These are phyloP conservation scores for Trichoderma semiorbis DNA, from an alignment of 2,329 filamentous ascomycete genomes.

Conservation along the genomic window DNA sequence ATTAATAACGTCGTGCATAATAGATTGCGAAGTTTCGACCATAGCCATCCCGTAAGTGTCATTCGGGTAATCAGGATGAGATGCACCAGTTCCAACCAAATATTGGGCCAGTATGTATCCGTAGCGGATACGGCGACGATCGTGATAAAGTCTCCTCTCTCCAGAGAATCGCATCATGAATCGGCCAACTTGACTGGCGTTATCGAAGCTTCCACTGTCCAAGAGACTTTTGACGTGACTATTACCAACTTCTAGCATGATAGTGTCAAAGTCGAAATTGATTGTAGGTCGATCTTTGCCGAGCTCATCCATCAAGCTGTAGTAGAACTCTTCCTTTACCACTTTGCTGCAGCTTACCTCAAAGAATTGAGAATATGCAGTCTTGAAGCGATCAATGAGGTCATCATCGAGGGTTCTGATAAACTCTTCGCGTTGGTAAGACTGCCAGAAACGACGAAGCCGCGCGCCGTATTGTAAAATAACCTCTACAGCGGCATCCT, in stretches of 20 bases:
- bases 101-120: constrained; percentile 45
- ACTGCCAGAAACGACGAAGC: background rate
- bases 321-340: constrained; percentile 35
- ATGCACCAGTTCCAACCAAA: constrained; percentile 40
- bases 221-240: constrained; percentile 29
- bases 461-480: background rate
- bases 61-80: constrained; percentile 30
- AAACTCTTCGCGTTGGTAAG: background rate
- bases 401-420: background rate
- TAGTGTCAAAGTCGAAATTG: constrained; percentile 37
- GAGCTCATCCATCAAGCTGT: constrained; percentile 39
- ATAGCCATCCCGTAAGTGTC: background rate
- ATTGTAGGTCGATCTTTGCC: constrained; percentile 31
- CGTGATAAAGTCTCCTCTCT: constrained; percentile 40
- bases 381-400: background rate
- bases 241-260: constrained; percentile 33
- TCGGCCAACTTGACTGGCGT: background rate
- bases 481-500: background rate
- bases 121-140: constrained; percentile 36
- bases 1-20: constrained; percentile 30
- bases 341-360: background rate
- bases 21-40: background rate
- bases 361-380: background rate
- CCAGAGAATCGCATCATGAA: background rate
- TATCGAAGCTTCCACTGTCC: background rate